Base-by-base conservation (phyloP, 1,284 basidiomycete genomes). In the Cryptococcus sp. region DNA sequence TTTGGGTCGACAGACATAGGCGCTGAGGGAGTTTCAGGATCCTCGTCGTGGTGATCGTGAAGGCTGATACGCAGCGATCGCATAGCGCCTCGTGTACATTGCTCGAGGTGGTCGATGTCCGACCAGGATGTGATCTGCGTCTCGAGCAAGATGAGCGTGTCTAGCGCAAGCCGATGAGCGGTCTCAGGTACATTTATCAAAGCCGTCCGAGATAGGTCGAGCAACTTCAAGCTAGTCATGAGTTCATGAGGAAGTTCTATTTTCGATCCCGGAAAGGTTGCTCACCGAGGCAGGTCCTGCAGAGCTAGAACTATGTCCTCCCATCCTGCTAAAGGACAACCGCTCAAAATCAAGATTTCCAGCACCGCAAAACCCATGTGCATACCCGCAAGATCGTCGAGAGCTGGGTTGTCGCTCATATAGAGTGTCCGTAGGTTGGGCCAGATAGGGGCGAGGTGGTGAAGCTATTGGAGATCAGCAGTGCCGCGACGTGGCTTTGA, bases 301-400 rank as follows among this genome's bases (percentile, higher is more conserved):
- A 23, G 88, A 62, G 79, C 76, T 21, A 66, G 48, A 48, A 75
- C 78, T 1, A 82, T 68, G 42, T 79, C 73, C 24, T 61, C 55
- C 86, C 87, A 92, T n/a, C 52, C 74, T 2, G 62, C 60, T 26
- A 88, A 76, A 10, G 69, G 51, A 73, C 94, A 94, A 38, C 77
- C 79, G 59, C 88, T 86, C 26, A 95, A 74, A 65, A 90, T 91
- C 51, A 95, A 70, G 23, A 75, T 74, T 43, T 76, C 69, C 32
- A 90, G 66, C 18, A 74, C 58, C 12, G 51, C 25, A 16, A 52
- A 44, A 2, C n/a, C 10, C 10, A 22, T 39, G 19, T 14, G 31
- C 6, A 37, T 26, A 1, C 38, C 38, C 6, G 31, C 32, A n/a
- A 5, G 16, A 10, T 10, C 25, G 24, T 9, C 6, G 16, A 53